A percentile compares a stretch with the other conserved stretches of the same genome.
phyloP scores from a whole-genome alignment of 2,329 filamentous ascomycete genomes.

The Ilyonectria robusta region DNA sequence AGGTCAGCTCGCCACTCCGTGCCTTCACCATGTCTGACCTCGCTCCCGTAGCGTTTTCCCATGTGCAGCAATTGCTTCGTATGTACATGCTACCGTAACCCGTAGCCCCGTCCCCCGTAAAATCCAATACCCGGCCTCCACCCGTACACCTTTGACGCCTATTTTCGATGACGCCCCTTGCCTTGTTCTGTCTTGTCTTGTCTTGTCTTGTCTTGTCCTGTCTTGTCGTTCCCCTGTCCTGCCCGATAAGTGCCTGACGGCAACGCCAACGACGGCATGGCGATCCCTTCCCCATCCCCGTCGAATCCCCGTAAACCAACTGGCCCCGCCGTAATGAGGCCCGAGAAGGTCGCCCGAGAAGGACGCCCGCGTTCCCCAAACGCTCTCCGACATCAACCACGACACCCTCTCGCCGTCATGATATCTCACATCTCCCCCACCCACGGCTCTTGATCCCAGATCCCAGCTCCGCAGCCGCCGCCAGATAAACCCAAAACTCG shows the following conservation, averaged over 20 bases:
- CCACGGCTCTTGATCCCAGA: slow-evolving; percentile 5
- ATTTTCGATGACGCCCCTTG: background rate
- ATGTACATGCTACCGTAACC: background rate
- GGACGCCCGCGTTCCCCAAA: slow-evolving; percentile 18
- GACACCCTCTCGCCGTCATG: background rate
- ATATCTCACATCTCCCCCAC: slow-evolving; percentile 8
- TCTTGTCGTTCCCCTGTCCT: slow-evolving; percentile 6
- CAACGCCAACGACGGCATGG: slow-evolving; percentile 11
- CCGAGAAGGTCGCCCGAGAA: slow-evolving; percentile 15
- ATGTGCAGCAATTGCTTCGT: background rate
- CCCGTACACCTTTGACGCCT: slow-evolving; percentile 5
- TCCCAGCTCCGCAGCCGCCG: slow-evolving; percentile 5
- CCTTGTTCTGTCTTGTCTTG: background rate
- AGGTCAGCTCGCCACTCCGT: slow-evolving; percentile 17
- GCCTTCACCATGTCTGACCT: slow-evolving; percentile 3
- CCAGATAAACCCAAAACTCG: background rate
- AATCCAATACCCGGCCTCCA: slow-evolving; percentile 12
- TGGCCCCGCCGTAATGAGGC: slow-evolving; percentile 22
- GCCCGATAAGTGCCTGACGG: slow-evolving; percentile 25
- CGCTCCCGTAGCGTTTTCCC: slow-evolving; percentile 7
- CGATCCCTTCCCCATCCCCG: slow-evolving; percentile 32
- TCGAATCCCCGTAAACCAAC: slow-evolving; percentile 34
- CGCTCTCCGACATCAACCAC: background rate
- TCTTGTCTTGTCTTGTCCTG: background rate
- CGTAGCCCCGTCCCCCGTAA: slow-evolving; percentile 4